Base-by-base conservation (phyloP, 179 eudicot species). In the Camellia oleifera region DNA sequence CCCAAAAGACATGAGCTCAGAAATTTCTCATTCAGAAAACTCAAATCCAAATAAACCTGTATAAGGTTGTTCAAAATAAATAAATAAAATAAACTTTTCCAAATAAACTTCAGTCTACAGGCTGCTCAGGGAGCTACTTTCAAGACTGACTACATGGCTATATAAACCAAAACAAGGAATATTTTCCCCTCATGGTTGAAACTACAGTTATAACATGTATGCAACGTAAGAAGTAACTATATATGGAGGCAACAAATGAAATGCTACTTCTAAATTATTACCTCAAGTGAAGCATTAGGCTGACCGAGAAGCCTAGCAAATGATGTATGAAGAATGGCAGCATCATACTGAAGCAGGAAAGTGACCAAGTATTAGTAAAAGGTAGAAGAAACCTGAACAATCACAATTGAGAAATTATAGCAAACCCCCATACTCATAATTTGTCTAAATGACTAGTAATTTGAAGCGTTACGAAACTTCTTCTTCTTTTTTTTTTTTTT, bases 271-370 rank as follows among this genome's bases (percentile, higher is more conserved):
- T 48, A 42, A 56, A 13, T 70, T 58, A 45, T 18, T 81, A 95
- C 98, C 95, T 48, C 82, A 57, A 76, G 80, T 67, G 81, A 84
- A 85, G 77, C 72, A 60, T 67, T 84, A 61, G 99, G 98, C 69
- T 84, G 89, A 79, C 94, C 99, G 80, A 95, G 85, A 84, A 95
- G 91, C 90, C 99, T 90, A 56, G 98, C 99, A 79, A 95, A 87
- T 78, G 99, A 90, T 40, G 99, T 95, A 83, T 95, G 99, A 82
- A 95, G 96, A 78, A 95, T 95, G 20, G 90, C 92, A 81, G 86
- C 87, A 88, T 94, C 91, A 84, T 95, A 95, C 99, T 95, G 91
- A 85, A 86, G 67, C 83, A 88, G 56, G 75, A 72, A 69, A 68
- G 48, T 45, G 11, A 54, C 50, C 7, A 4, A 56, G 7, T 7